Conservation (phyloP, 768 basidiomycete species). For the Leucocoprinus birnbaumii region DNA sequence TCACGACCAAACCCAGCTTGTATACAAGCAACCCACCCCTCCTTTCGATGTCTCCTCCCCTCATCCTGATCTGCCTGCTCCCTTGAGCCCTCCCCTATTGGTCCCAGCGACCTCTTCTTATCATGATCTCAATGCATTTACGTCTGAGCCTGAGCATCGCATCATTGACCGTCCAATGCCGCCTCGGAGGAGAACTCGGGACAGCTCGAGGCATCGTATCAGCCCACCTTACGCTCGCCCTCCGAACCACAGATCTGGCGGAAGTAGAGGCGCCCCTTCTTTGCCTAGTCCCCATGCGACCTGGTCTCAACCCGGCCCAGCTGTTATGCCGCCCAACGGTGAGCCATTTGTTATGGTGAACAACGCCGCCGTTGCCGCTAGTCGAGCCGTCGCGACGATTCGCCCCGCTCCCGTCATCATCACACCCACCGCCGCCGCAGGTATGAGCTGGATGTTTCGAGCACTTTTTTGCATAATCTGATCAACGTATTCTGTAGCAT, state of each 20-base stretch:
- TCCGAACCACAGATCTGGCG: neutral
- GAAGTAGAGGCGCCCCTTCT: neutral
- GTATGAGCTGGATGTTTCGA: too few species aligned
- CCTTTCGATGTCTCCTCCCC: neutral
- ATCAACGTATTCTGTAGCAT: neutral
- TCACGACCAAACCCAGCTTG: neutral
- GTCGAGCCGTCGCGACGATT: too few species aligned
- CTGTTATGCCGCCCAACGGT: neutral
- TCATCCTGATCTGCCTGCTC: neutral
- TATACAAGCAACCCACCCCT: neutral
- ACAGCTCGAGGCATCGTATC: constrained; percentile 1
- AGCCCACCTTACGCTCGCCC: neutral
- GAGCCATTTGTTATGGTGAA: neutral
- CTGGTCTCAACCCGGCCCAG: neutral
- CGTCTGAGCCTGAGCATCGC: neutral
- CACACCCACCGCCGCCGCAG: neutral
- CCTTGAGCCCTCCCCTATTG: constrained; percentile 1
- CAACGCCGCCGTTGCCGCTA: too few species aligned
- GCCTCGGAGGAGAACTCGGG: neutral
- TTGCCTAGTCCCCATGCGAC: neutral
- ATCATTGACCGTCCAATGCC: neutral
- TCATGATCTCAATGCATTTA: neutral
- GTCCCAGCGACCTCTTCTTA: neutral
- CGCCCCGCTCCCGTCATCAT: neutral
- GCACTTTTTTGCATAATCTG: too few species aligned